Evolutionary conservation across 768 basidiomycete species (phyloP), one percentile per base, ranked within the genome.

Genomic region (Ramaria rubella): DNA sequence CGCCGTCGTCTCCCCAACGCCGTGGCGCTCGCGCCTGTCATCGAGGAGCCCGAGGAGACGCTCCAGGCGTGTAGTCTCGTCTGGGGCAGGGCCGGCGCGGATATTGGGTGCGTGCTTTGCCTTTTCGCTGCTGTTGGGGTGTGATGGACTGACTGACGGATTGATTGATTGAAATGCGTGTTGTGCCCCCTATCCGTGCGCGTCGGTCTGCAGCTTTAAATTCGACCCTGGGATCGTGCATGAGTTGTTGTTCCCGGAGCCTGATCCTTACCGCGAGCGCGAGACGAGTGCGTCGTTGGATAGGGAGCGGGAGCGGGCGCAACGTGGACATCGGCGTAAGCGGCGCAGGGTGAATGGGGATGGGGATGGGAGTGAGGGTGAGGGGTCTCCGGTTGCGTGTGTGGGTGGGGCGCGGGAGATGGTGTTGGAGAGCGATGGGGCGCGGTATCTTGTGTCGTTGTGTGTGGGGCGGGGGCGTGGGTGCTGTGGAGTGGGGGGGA

Each of bases 201-300:
- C 29, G 19, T 5, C 17, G 11, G 4, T 36, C 29, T 31, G 17
- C 24, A 51, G 49, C 2, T 51, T 51, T 23, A 51, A 36, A 30
- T 51, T 51, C 21, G 49, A 51, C 29, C 49, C 49, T 29, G 17
- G n/a, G 11, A n/a, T 51, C 33, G 29, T 51, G 33, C 49, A 24
- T 30, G 27, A 31, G 14, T 5, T 51, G 33, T 36, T 51, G 31
- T 51, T 51, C 33, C 44, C 44, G 12, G 44, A 46, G 11, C 23
- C 29, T n/a, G 24, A 48, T 27, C 17, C 45, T 46, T 12, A 40
- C 38, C 15, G 19, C 6, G 38, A 15, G 15, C 5, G 15, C 15
- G 15, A 5, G 38, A 4, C 15, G 45, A 23, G 26, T 9, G 8
- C 5, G 46, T 15, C 19, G 14, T 19, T 8, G 49, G 30, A 45